Base-by-base conservation (phyloP, 2,329 filamentous ascomycete species). In the Emergomyces pasteurianus region DNA sequence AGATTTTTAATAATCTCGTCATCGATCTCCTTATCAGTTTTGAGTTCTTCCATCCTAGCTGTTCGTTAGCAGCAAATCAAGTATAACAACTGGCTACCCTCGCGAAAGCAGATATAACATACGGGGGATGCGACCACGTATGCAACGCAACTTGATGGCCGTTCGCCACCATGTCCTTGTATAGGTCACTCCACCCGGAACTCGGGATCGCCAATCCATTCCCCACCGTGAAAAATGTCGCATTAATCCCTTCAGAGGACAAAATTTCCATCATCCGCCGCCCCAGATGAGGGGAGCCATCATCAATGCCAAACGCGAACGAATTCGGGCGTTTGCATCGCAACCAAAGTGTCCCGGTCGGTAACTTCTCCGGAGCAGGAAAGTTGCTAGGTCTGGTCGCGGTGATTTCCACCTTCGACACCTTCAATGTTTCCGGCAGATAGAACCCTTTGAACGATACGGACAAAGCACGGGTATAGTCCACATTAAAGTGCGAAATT, bases 231-330 rank as follows among this genome's bases (percentile, higher is more conserved):
- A 89, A 89, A 72, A 89, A 88, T 1, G 86, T 89, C 2, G 87
- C 85, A 65, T 83, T 80, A 66, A 88, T 84, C 60, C 76, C 71
- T 58, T 84, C 85, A 23, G 82, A 80, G 23, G 82, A 79, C 66
- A 89, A 76, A 59, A 86, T 83, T 47, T 80, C 73, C 74, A 86
- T 81, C 23, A 87, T 83, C 63, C 81, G 73, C 71, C 84, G 79
- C 1, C 84, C 84, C 61, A 81, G 78, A 40, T 74, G 67, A 54
- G 86, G 86, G 58, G 81, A 77, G 26, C 86, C 86, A 70, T 89
- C 86, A 68, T 88, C 86, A 64, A 89, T 88, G 57, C 85, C 86
- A 70, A 89, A 88, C 1, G 86, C 86, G 69, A 89, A 88, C 0
- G 82, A 85, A 73, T 87, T 86, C 54, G 85, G 85, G 21, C 85